phyloP scores from a whole-genome alignment of 495 filamentous ascomycete species.

The Penicillium mononematosum region DNA sequence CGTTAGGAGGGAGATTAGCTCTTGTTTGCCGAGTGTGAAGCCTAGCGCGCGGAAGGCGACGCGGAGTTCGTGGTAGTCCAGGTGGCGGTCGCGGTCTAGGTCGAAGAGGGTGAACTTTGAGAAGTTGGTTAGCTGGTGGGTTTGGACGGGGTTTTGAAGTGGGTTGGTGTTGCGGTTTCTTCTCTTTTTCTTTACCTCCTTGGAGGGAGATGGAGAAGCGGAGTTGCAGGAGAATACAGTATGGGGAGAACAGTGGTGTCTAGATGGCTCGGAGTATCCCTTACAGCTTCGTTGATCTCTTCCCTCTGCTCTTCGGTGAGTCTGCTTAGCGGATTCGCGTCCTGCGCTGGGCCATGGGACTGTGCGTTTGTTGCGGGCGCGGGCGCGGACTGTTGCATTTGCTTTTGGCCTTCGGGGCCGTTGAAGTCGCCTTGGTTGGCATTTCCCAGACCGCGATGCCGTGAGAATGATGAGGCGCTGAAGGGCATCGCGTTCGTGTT shows the following conservation, averaged over 20 bases:
- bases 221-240: neutral
- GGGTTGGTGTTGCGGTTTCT: neutral
- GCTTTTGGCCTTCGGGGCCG: slow-evolving; percentile 29
- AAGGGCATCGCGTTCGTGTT: slow-evolving; percentile 46
- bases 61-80: slow-evolving; percentile 97
- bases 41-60: slow-evolving; percentile 95
- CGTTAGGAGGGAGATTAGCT: slow-evolving; percentile 73
- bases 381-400: slow-evolving; percentile 30
- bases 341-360: slow-evolving; percentile 40
- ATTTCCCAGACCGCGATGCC: slow-evolving; percentile 35
- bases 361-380: slow-evolving; percentile 32
- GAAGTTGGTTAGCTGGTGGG: slow-evolving; percentile 16
- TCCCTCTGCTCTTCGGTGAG: slow-evolving; percentile 84
- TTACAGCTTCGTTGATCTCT: slow-evolving; percentile 85
- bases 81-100: slow-evolving; percentile 88
- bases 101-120: slow-evolving; percentile 95
- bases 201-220: neutral
- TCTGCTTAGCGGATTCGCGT: slow-evolving; percentile 48
- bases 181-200: neutral
- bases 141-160: neutral
- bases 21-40: slow-evolving; percentile 82
- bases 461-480: slow-evolving; percentile 48
- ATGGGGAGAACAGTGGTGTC: neutral
- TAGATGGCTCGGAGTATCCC: slow-evolving; percentile 17
- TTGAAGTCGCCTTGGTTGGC: slow-evolving; percentile 32